These are phyloP conservation scores for Colletotrichum chlorophyti DNA, from an alignment of 2,329 filamentous ascomycete species.

Conservation along the genomic window DNA sequence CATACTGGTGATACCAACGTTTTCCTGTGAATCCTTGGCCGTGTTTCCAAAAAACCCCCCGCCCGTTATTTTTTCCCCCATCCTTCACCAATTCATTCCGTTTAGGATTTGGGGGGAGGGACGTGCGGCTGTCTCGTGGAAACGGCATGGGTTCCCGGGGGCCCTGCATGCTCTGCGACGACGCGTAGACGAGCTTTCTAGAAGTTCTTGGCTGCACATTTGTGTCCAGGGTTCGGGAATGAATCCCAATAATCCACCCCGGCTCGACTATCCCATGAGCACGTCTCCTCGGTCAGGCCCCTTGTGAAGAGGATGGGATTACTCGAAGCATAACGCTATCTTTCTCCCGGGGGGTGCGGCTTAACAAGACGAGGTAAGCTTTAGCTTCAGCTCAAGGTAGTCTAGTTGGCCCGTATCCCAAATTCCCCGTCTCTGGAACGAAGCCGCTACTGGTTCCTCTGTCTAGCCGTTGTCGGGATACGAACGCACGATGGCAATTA, in stretches of 20 bases:
- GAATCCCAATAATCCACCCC: conserved; percentile 2
- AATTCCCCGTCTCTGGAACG: no score
- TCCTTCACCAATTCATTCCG: no score
- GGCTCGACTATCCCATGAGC: conserved; percentile 13
- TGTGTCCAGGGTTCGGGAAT: neutral
- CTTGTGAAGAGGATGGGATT: no score
- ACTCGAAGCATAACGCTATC: no score
- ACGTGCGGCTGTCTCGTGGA: conserved; percentile 20
- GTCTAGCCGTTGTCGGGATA: no score
- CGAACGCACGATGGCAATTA: no score
- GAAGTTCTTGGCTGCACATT: conserved; percentile 12
- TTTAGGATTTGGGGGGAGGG: neutral
- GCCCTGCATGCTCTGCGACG: conserved; percentile 6
- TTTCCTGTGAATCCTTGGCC: neutral
- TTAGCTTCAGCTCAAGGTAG: no score
- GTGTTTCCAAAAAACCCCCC: conserved; percentile 3
- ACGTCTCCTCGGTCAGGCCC: neutral
- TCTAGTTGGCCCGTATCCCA: no score
- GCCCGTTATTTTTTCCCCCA: conserved; percentile 4
- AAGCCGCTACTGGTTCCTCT: no score
- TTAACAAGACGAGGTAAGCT: no score
- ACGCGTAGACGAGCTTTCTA: conserved; percentile 15
- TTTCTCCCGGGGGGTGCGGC: no score
- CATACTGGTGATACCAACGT: no score
- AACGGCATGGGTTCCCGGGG: neutral